Evolutionary conservation across 768 basidiomycete genomes (phyloP).

Genomic region (Boletellus ananas): DNA sequence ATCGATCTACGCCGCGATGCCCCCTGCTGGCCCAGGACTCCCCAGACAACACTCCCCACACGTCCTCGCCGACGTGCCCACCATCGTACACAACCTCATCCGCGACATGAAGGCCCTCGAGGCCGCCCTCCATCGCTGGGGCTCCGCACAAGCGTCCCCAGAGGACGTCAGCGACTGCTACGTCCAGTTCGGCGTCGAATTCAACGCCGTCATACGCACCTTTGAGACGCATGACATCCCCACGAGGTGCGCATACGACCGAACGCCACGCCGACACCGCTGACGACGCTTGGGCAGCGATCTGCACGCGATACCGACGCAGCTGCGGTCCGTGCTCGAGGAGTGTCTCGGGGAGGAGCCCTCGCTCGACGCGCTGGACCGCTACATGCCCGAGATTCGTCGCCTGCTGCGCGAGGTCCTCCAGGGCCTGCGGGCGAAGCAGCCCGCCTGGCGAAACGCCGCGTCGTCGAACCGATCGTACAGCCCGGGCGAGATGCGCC

Average conservation of each 20-base stretch:
- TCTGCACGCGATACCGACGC: constrained; percentile 35
- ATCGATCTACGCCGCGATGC: background rate
- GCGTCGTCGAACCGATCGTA: constrained; percentile 2
- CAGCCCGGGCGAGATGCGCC: background rate
- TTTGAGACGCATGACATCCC: constrained; percentile 73
- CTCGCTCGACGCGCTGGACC: background rate
- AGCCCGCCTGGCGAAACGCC: constrained; percentile 9
- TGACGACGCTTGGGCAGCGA: constrained; percentile 28
- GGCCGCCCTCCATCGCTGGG: constrained; percentile 69
- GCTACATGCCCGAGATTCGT: background rate
- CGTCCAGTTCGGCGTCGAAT: constrained; percentile 84
- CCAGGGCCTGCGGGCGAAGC: constrained; percentile 23
- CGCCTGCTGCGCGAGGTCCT: constrained; percentile 35
- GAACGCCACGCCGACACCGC: background rate
- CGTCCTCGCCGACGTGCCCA: background rate
- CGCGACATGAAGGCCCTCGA: constrained; percentile 82
- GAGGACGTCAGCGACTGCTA: constrained; percentile 84
- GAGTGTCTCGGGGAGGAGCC: constrained; percentile 43
- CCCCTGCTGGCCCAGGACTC: background rate
- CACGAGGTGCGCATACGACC: constrained; percentile 55
- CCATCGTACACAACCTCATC: constrained; percentile 44
- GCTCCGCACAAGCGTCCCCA: constrained; percentile 52
- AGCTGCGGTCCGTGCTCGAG: constrained; percentile 39
- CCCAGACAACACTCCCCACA: background rate
- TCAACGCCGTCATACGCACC: constrained; percentile 73